Base-by-base conservation (phyloP, 2,329 filamentous ascomycete species). In the Pseudofabraea citricarpa region DNA sequence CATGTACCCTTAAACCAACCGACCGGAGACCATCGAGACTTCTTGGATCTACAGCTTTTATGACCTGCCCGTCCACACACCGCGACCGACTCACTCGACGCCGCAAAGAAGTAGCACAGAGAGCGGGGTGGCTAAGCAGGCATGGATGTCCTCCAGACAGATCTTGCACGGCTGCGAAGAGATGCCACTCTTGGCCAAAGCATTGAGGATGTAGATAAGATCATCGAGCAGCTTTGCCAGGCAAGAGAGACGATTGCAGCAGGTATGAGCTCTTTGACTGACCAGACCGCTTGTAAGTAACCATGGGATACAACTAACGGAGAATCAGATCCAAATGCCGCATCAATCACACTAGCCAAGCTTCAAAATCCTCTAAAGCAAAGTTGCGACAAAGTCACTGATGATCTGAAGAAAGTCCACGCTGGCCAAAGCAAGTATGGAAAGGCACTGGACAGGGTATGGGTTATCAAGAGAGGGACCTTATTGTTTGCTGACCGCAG, bases 331-430 rank as follows among this genome's bases (percentile, higher is more conserved):
- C 80, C 85, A 19, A 79, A 82, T 50, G 79, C 78, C 29, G 82
- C 87, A 13, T 79, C 83, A 32, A 72, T 90, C 47, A 85, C 83
- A 20, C 77, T 97, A 56, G 85, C 87, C 22, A 90, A 85, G 61
- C 77, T 96, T 15, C 90, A 96, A 62, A 90, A 86, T 51, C 87
- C 90, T 0, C 74, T 95, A 44, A 93, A 90, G 59, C 73, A 83
- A 40, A 81, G 83, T 1, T 84, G 97, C 48, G 89, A 95, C 29
- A 75, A 79, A 26, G 81, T 95, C 29, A 91, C 85, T 53, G 81
- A 85, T 41, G 83, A 88, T 56, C 69, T 97, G 39, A 93, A 89
- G 63, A 86, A 88, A 43, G 83, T 93, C 3, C 85, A 94, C 55
- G 85, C 84, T 50, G 83, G 84, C 2, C 83, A 95, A 45, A 89